phyloP scores from a whole-genome alignment of 2,329 filamentous ascomycete genomes.

The Claviceps fusiformis region DNA sequence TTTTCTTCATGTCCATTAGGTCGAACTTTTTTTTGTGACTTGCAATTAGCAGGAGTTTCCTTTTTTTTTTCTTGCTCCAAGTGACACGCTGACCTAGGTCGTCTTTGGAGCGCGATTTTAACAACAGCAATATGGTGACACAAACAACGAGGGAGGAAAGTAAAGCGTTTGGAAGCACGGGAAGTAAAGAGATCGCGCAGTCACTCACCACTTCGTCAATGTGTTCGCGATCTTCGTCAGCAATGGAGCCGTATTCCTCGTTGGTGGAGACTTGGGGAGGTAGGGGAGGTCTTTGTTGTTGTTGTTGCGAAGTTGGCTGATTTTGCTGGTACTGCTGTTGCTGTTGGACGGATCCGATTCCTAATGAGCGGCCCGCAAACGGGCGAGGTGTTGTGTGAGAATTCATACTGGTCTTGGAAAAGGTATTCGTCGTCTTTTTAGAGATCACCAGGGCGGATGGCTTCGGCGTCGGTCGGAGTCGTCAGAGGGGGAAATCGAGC shows the following conservation, averaged over 20 bases:
- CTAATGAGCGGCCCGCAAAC: constrained; percentile 22
- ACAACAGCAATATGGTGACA: constrained; percentile 5
- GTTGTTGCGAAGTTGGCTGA: constrained; percentile 15
- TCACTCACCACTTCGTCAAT: constrained; percentile 77
- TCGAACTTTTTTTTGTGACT: constrained; percentile 43
- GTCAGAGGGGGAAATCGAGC: neutral
- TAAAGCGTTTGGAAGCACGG: neutral
- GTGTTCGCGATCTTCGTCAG: constrained; percentile 83
- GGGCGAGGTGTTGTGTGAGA: constrained; percentile 24
- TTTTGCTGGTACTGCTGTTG: constrained; percentile 19
- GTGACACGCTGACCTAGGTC: neutral
- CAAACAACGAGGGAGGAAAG: neutral
- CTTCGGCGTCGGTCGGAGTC: neutral
- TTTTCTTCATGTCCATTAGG: constrained; percentile 93
- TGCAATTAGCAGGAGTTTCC: neutral
- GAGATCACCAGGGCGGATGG: neutral
- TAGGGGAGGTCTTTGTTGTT: constrained; percentile 15
- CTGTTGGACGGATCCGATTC: constrained; percentile 17
- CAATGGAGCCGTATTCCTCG: constrained; percentile 36
- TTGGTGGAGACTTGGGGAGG: constrained; percentile 22
- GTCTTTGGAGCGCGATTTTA: constrained; percentile 1
- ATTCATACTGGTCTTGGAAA: constrained; percentile 17
- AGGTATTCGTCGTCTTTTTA: neutral
- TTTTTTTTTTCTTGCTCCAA: neutral
- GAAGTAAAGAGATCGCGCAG: neutral